These are phyloP conservation scores for Aspergillus panamensis DNA, from an alignment of 495 filamentous ascomycete genomes.

Conservation along the genomic window DNA sequence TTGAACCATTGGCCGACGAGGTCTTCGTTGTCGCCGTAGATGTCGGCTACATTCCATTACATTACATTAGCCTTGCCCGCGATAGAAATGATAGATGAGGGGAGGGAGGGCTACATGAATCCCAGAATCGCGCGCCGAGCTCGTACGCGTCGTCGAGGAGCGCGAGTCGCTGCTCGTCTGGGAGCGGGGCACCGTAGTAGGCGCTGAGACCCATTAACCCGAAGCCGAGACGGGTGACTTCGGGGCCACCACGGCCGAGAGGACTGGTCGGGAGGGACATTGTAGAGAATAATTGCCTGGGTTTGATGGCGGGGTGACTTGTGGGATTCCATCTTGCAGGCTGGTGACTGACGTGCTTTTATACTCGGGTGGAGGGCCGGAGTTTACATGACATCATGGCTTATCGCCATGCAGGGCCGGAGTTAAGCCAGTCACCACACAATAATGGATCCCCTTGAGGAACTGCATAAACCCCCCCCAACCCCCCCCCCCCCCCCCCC, in stretches of 20 bases:
- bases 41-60: background rate
- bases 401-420: background rate
- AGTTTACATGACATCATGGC: background rate
- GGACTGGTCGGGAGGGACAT: background rate
- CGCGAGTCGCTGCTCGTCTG: background rate
- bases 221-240: background rate
- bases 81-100: background rate
- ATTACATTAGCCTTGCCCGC: too few relatives aligned
- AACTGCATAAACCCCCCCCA: too few relatives aligned
- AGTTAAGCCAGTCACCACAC: background rate
- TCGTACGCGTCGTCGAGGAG: background rate
- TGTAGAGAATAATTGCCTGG: too few relatives aligned
- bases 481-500: too few relatives aligned
- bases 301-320: too few relatives aligned
- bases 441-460: too few relatives aligned
- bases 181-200: background rate
- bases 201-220: constrained; percentile 2
- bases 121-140: constrained; percentile 3
- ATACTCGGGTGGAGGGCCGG: background rate
- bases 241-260: background rate
- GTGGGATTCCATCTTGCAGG: too few relatives aligned
- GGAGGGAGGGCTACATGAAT: background rate
- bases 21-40: constrained; percentile 3
- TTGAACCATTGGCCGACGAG: constrained; percentile 4
- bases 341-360: too few relatives aligned